phyloP scores from a whole-genome alignment of 345 rosid genomes.

The Microcos paniculata region DNA sequence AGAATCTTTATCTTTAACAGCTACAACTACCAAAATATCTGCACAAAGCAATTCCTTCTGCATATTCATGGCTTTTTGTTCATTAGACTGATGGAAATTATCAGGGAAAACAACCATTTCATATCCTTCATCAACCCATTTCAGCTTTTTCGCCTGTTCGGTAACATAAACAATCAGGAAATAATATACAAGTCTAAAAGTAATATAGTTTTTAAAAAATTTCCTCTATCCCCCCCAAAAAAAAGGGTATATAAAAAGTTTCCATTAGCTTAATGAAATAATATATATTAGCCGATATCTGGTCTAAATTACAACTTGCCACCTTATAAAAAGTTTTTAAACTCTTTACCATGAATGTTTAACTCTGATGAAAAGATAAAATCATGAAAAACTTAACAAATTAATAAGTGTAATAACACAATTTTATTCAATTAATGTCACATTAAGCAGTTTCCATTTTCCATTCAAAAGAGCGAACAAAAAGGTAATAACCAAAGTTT shows the following conservation, averaged over 20 bases:
- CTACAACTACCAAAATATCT: conserved; percentile 68
- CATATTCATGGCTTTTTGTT: conserved; percentile 29
- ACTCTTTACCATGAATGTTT: background rate
- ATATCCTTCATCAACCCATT: conserved; percentile 85
- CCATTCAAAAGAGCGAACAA: background rate
- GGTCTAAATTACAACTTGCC: background rate
- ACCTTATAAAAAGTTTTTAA: background rate
- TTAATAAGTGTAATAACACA: no score
- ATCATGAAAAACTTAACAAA: no score
- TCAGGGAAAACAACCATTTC: conserved; percentile 68
- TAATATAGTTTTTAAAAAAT: no score
- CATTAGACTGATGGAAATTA: conserved; percentile 21
- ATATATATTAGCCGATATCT: background rate
- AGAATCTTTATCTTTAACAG: conserved; percentile 49
- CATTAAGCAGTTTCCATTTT: no score
- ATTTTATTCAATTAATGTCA: no score
- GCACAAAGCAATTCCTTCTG: conserved; percentile 43
- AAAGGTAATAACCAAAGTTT: background rate
- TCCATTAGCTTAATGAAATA: background rate
- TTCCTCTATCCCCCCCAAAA: no score
- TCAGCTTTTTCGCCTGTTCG: conserved; percentile 64
- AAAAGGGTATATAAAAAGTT: background rate
- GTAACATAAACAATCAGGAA: background rate
- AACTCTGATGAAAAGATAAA: background rate
- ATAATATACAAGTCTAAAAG: background rate